These are phyloP conservation scores for Pythium periplocum DNA, from an alignment of 352 stramenopile genomes.

Conservation along the genomic window DNA sequence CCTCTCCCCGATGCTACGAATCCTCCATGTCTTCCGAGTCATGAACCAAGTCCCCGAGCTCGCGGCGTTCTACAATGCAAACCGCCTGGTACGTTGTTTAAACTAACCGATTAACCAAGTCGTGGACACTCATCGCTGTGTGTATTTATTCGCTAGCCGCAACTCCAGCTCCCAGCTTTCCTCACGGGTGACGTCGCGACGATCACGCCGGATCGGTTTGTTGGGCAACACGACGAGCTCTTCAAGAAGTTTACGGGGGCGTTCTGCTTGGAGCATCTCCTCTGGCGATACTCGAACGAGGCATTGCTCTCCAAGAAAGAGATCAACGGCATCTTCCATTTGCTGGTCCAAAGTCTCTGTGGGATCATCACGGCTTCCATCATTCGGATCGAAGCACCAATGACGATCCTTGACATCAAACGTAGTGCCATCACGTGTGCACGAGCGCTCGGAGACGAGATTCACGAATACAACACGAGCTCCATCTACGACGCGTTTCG, in stretches of 20 bases:
- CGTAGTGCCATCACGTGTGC: conserved; percentile 48
- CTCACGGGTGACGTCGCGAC: conserved; percentile 57
- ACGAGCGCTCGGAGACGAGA: conserved; percentile 58
- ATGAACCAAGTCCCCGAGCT: conserved; percentile 74
- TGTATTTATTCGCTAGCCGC: conserved; percentile 26
- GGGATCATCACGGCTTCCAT: conserved; percentile 63
- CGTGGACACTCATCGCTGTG: background rate
- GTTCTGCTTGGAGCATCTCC: conserved; percentile 69
- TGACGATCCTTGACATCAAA: conserved; percentile 71
- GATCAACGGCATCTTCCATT: conserved; percentile 76
- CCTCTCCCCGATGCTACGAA: conserved; percentile 65
- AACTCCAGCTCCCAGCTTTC: conserved; percentile 73
- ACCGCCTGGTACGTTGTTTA: conserved; percentile 46
- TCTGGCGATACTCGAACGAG: conserved; percentile 69
- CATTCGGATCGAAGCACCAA: conserved; percentile 40
- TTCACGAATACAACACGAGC: conserved; percentile 68
- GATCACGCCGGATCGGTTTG: conserved; percentile 73
- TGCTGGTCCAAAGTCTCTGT: conserved; percentile 71
- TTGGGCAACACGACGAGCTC: conserved; percentile 68
- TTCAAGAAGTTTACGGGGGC: conserved; percentile 71
- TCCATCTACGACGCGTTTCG: conserved; percentile 66
- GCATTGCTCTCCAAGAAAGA: conserved; percentile 73
- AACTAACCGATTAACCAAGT: no score
- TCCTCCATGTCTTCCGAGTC: conserved; percentile 66
- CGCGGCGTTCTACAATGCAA: conserved; percentile 71